Conservation (phyloP, 306 rosid species). For the Quercus glauca region DNA sequence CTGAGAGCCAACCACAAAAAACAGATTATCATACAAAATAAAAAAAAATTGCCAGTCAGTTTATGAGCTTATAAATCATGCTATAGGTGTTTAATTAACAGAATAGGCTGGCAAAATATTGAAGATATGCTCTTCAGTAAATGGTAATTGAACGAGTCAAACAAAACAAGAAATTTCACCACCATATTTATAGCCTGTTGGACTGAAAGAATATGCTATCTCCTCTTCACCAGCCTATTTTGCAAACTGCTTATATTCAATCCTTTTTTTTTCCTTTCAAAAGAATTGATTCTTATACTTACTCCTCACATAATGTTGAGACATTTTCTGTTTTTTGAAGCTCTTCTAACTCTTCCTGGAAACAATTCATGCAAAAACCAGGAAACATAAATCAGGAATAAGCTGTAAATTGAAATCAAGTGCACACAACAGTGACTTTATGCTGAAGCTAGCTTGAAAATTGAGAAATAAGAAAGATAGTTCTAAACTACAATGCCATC, state of each 20-base stretch:
- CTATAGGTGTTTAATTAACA: not conserved
- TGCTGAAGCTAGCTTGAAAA: slow-evolving; percentile 8
- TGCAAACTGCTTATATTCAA: not conserved
- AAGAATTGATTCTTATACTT: slow-evolving; percentile 31
- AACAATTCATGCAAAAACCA: slow-evolving; percentile 12
- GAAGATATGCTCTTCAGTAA: not conserved
- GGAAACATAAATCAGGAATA: slow-evolving; percentile 13
- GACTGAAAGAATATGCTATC: not conserved
- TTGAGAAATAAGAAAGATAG: not conserved
- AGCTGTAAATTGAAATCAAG: not conserved
- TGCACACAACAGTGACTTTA: not conserved
- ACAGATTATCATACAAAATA: not conserved
- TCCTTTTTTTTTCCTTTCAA: not conserved
- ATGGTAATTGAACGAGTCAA: slow-evolving; percentile 2
- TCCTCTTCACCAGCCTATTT: not conserved
- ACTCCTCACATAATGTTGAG: slow-evolving; percentile 66
- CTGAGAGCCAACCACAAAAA: slow-evolving; percentile 40
- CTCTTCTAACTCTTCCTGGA: slow-evolving; percentile 75
- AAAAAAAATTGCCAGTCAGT: slow-evolving; percentile 1
- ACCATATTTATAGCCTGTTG: no score
- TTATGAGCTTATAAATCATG: not conserved
- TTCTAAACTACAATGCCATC: not conserved
- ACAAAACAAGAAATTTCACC: not conserved
- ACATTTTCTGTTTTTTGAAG: slow-evolving; percentile 59
- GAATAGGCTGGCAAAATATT: not conserved